Percentiles rank a stretch among this genome's conserved stretches.
These are phyloP conservation scores for Monilinia fructigena DNA, from an alignment of 2,329 filamentous ascomycete genomes.

Conservation along the genomic window DNA sequence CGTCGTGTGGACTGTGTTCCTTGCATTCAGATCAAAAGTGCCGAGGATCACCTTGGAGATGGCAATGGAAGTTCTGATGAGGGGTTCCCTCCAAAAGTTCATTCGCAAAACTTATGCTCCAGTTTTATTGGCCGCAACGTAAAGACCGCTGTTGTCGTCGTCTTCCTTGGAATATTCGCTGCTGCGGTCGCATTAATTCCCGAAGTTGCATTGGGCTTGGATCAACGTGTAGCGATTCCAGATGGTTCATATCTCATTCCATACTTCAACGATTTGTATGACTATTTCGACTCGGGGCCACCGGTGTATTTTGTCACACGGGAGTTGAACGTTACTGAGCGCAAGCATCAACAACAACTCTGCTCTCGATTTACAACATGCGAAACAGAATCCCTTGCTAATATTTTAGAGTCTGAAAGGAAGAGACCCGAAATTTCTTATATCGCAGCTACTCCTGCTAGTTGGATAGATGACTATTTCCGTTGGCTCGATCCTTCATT, in stretches of 20 bases:
- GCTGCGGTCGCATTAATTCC: constrained; percentile 83
- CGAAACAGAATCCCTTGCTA: constrained; percentile 77
- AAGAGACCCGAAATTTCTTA: constrained; percentile 87
- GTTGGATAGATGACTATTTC: constrained; percentile 97
- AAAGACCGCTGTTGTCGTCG: constrained; percentile 71
- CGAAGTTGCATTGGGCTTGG: constrained; percentile 79
- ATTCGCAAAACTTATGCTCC: constrained; percentile 91
- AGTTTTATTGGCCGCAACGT: constrained; percentile 73
- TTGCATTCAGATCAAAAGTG: constrained; percentile 77
- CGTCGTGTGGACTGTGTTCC: constrained; percentile 89
- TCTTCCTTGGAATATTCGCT: constrained; percentile 87
- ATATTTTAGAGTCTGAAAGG: constrained; percentile 89
- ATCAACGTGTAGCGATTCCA: constrained; percentile 92
- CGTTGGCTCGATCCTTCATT: constrained; percentile 90
- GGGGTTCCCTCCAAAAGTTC: constrained; percentile 74
- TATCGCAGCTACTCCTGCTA: constrained; percentile 83
- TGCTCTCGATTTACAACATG: constrained; percentile 92
- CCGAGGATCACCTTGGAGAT: constrained; percentile 62
- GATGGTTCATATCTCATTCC: constrained; percentile 91
- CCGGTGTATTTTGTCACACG: constrained; percentile 95
- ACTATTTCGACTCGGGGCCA: constrained; percentile 86
- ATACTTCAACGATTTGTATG: constrained; percentile 95
- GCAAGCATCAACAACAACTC: constrained; percentile 76
- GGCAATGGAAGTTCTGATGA: constrained; percentile 75
- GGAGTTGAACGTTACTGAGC: constrained; percentile 73